Evolutionary conservation across 306 rosid genomes (phyloP).

Genomic region (Senna siamea): DNA sequence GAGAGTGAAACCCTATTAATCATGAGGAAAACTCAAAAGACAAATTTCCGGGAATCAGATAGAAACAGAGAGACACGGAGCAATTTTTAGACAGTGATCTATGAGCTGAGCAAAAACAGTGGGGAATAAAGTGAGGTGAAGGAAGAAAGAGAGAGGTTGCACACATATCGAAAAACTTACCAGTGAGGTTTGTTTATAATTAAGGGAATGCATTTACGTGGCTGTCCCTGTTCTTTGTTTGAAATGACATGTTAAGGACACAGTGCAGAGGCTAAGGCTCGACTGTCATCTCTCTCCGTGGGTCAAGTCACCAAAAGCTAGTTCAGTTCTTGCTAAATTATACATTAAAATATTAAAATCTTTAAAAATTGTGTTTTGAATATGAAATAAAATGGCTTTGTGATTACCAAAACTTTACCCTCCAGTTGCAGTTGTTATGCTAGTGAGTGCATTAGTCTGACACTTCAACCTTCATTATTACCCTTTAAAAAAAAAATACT

Average conservation of each 20-base stretch:
- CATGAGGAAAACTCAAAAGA: slow-evolving; percentile 27
- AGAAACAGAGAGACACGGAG: background rate
- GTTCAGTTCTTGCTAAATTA: background rate
- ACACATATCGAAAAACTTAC: slow-evolving; percentile 62
- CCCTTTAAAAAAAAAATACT: no score
- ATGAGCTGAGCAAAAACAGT: slow-evolving; percentile 51
- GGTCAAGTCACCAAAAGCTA: no score
- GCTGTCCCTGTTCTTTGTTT: slow-evolving; percentile 66
- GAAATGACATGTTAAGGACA: slow-evolving; percentile 56
- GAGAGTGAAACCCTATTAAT: slow-evolving; percentile 45
- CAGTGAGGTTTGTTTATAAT: slow-evolving; percentile 44
- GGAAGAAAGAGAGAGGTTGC: slow-evolving; percentile 7
- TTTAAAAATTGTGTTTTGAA: no score
- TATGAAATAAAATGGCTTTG: no score
- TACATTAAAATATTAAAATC: no score
- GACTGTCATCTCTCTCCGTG: background rate
- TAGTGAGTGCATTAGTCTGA: no score
- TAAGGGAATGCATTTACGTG: slow-evolving; percentile 67
- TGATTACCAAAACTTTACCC: no score
- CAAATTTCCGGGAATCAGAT: background rate
- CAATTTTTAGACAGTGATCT: slow-evolving; percentile 37
- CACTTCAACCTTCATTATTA: no score
- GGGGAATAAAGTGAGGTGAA: slow-evolving; percentile 34
- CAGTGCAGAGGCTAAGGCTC: background rate
- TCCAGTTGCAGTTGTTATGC: no score